phyloP scores from a whole-genome alignment of 345 rosid genomes.

The Microthlaspi erraticum region DNA sequence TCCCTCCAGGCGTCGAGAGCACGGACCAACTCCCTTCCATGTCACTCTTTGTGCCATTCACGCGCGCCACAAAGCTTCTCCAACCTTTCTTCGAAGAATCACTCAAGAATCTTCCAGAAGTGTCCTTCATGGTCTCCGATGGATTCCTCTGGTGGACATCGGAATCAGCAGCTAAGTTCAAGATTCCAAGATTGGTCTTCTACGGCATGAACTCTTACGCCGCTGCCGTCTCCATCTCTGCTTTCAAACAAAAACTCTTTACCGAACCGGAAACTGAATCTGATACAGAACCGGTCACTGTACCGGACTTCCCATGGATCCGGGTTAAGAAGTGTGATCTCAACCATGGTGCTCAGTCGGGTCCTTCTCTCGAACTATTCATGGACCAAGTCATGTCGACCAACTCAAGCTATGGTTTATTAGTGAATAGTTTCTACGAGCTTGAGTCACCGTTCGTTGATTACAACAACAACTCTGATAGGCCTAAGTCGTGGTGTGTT shows the following conservation, averaged over 20 bases:
- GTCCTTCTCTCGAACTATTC: conserved; percentile 18
- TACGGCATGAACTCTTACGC: conserved; percentile 56
- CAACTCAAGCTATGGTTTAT: conserved; percentile 48
- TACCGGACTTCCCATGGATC: conserved; percentile 74
- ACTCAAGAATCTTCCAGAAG: conserved; percentile 50
- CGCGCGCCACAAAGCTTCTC: conserved; percentile 62
- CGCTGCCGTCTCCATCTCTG: conserved; percentile 15
- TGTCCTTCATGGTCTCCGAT: conserved; percentile 66
- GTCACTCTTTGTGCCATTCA: conserved; percentile 54
- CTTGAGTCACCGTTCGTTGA: conserved; percentile 65
- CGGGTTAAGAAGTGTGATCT: conserved; percentile 56
- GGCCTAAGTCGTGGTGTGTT: conserved; percentile 47
- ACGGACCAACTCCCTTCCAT: conserved; percentile 73
- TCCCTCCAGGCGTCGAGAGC: conserved; percentile 66
- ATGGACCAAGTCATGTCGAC: conserved; percentile 21
- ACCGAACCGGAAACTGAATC: conserved; percentile 29
- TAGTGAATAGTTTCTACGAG: conserved; percentile 67
- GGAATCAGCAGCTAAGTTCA: conserved; percentile 65
- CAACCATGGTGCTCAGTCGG: neutral
- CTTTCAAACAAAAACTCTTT: conserved; percentile 21
- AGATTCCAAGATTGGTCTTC: conserved; percentile 59
- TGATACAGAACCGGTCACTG: conserved; percentile 52
- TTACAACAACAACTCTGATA: conserved; percentile 7
- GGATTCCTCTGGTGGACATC: conserved; percentile 81
- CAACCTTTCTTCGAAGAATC: conserved; percentile 57